Percentiles rank a stretch among this genome's conserved stretches.
These are phyloP conservation scores for Leptographium lundbergii DNA, from an alignment of 2,329 filamentous ascomycete genomes.

Conservation along the genomic window DNA sequence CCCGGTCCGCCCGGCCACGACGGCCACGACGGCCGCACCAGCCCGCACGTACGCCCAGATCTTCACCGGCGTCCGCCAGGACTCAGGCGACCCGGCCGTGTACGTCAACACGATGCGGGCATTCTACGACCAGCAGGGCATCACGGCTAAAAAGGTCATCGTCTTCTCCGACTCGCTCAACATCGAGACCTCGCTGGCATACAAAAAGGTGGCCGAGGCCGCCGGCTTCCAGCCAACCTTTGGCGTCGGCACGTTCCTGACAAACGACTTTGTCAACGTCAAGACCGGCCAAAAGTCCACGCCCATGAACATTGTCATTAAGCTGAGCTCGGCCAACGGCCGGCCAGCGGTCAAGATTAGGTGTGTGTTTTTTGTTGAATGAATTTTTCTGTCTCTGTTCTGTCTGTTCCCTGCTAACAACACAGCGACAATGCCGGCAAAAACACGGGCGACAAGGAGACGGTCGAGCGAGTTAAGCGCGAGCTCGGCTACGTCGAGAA, in stretches of 20 bases:
- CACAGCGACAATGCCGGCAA: conserved; percentile 68
- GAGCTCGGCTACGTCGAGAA: conserved; percentile 78
- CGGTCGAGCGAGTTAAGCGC: conserved; percentile 72
- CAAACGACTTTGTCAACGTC: conserved; percentile 76
- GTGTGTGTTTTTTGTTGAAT: conserved; percentile 18
- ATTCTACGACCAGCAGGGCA: conserved; percentile 66
- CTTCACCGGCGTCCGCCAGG: conserved; percentile 76
- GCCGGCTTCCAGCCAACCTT: conserved; percentile 78
- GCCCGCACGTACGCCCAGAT: conserved; percentile 61
- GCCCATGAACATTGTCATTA: conserved; percentile 96
- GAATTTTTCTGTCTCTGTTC: background rate
- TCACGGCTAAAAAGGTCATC: conserved; percentile 72
- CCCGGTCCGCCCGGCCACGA: conserved; percentile 34
- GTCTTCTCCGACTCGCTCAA: conserved; percentile 95
- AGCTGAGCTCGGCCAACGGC: conserved; percentile 74
- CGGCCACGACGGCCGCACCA: conserved; percentile 18
- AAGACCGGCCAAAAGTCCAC: conserved; percentile 69
- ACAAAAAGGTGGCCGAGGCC: conserved; percentile 71
- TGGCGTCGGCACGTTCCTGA: conserved; percentile 90
- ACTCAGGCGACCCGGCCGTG: conserved; percentile 72
- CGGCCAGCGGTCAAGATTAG: conserved; percentile 82
- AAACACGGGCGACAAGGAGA: conserved; percentile 78
- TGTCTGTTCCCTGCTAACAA: background rate
- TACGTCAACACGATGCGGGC: conserved; percentile 68
- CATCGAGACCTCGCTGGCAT: conserved; percentile 80